Conservation (phyloP, 2,329 filamentous ascomycete species). For the Cladosporium halotolerans region DNA sequence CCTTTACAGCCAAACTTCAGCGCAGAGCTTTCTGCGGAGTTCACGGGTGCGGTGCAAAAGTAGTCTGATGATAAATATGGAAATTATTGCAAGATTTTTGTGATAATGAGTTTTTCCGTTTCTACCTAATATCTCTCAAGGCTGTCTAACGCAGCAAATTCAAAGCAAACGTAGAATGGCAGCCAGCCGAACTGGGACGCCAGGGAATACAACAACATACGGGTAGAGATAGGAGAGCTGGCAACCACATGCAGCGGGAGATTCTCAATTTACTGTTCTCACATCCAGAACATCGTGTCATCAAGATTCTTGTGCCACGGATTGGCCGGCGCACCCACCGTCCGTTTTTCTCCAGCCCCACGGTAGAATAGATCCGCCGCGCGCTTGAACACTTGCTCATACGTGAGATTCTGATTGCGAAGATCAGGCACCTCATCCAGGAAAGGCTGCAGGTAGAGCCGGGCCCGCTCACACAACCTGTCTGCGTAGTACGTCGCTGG, state of each 20-base stretch:
- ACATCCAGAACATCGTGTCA: constrained; percentile 27
- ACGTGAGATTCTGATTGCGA: not conserved
- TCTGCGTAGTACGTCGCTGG: constrained; percentile 34
- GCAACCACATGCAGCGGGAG: not conserved
- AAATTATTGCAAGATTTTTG: too few relatives aligned
- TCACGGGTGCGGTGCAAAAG: too few relatives aligned
- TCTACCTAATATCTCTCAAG: too few relatives aligned
- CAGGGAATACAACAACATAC: not conserved
- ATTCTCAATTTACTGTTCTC: not conserved
- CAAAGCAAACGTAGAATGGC: constrained; percentile 6
- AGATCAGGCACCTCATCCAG: not conserved
- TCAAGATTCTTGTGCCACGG: constrained; percentile 24
- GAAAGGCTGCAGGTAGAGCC: constrained; percentile 17
- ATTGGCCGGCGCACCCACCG: constrained; percentile 8
- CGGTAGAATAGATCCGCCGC: not conserved
- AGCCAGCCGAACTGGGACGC: constrained; percentile 12
- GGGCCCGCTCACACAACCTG: constrained; percentile 31
- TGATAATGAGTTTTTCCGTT: too few relatives aligned
- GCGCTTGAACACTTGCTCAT: not conserved
- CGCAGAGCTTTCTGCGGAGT: too few relatives aligned
- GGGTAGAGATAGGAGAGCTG: constrained; percentile 9
- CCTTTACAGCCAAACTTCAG: too few relatives aligned
- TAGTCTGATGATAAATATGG: too few relatives aligned
- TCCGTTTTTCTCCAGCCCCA: not conserved
- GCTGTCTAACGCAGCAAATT: too few relatives aligned